These are phyloP conservation scores for Chondrostereum purpureum DNA, from an alignment of 1,284 basidiomycete species.

Conservation along the genomic window DNA sequence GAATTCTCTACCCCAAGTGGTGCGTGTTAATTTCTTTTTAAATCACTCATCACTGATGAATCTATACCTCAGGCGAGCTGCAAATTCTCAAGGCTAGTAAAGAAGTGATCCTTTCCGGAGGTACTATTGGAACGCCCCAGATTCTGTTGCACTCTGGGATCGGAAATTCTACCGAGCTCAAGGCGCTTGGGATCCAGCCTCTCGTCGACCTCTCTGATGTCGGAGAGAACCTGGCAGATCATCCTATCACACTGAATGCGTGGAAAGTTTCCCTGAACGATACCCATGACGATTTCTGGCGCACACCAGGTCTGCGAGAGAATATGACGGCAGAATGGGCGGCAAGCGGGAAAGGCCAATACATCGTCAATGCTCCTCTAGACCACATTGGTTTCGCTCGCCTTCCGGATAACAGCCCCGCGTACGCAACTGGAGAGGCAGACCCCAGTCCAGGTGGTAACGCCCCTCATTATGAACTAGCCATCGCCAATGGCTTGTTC, in stretches of 20 bases:
- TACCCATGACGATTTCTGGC: slow-evolving; percentile 16
- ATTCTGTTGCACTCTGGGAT: slow-evolving; percentile 28
- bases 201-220: slow-evolving; percentile 22
- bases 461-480: slow-evolving; percentile 13
- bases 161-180: slow-evolving; percentile 20
- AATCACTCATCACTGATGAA: background rate
- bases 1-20: background rate
- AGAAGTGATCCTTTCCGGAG: slow-evolving; percentile 22
- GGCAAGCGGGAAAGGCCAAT: slow-evolving; percentile 16
- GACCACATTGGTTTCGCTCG: slow-evolving; percentile 19
- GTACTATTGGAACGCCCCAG: slow-evolving; percentile 18
- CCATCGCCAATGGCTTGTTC: slow-evolving; percentile 28
- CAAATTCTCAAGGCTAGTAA: slow-evolving; percentile 10
- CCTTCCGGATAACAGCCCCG: slow-evolving; percentile 17
- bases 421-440: slow-evolving; percentile 7
- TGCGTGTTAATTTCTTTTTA: background rate
- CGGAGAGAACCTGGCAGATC: slow-evolving; percentile 30
- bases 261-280: slow-evolving; percentile 17
- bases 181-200: slow-evolving; percentile 19
- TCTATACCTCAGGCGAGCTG: background rate
- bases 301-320: too few relatives aligned
- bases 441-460: slow-evolving; percentile 17
- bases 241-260: slow-evolving; percentile 17
- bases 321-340: slow-evolving; percentile 9
- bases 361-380: slow-evolving; percentile 15